Evolutionary conservation across 2,329 filamentous ascomycete genomes (phyloP).

Genomic region (Colletotrichum cuscutae): DNA sequence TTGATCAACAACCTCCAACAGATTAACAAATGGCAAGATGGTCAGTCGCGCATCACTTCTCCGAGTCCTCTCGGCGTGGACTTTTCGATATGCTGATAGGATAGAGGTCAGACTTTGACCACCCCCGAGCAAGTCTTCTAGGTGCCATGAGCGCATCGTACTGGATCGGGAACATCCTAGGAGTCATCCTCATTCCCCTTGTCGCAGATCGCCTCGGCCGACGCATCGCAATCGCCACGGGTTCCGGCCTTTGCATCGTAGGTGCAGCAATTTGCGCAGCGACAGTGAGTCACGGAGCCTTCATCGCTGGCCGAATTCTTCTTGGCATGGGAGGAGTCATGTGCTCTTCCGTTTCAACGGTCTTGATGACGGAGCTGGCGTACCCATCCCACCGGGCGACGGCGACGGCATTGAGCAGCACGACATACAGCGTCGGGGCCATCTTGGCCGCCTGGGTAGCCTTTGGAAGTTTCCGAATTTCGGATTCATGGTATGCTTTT

Average conservation of each 20-base stretch:
- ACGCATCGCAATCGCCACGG: conserved; percentile 43
- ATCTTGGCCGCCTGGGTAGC: conserved; percentile 51
- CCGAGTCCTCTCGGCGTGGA: not conserved
- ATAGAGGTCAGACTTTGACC: conserved; percentile 41
- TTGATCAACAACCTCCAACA: conserved; percentile 62
- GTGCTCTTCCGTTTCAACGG: conserved; percentile 60
- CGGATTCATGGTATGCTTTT: conserved; percentile 19
- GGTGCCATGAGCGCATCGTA: conserved; percentile 54
- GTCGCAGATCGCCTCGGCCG: conserved; percentile 45
- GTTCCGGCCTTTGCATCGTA: conserved; percentile 44
- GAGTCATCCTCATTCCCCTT: conserved; percentile 48
- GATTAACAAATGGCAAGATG: conserved; percentile 51
- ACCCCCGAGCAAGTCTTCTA: conserved; percentile 44
- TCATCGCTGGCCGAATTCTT: conserved; percentile 52
- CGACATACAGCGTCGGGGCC: conserved; percentile 48
- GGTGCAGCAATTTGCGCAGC: conserved; percentile 53
- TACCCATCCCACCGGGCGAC: conserved; percentile 33
- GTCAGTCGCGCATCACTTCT: conserved; percentile 28
- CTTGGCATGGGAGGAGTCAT: conserved; percentile 53
- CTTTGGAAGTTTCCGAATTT: conserved; percentile 44
- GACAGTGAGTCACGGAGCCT: conserved; percentile 56
- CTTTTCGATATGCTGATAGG: not conserved
- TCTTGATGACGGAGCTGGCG: conserved; percentile 49
- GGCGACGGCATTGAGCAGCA: conserved; percentile 48
- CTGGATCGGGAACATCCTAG: conserved; percentile 48